A percentile compares a stretch with the other conserved stretches of the same genome.
phyloP scores from a whole-genome alignment of 2,329 filamentous ascomycete genomes.

The Fusarium sp. region DNA sequence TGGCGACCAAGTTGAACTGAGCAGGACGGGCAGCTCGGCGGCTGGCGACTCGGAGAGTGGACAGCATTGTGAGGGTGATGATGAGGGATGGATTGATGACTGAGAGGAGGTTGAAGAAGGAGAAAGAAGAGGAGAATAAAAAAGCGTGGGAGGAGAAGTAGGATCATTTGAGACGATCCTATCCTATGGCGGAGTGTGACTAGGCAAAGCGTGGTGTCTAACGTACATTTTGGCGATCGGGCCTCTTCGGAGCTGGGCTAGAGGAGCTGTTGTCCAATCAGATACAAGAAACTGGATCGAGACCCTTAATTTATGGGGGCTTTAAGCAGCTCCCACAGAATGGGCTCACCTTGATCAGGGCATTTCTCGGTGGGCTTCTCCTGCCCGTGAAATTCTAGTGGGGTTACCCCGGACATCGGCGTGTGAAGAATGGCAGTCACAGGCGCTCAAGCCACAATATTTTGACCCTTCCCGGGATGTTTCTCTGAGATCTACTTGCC shows the following conservation, averaged over 20 bases:
- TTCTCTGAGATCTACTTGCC: not conserved
- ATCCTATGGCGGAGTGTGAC: slow-evolving; percentile 44
- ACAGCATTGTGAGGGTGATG: slow-evolving; percentile 62
- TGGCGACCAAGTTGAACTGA: slow-evolving; percentile 52
- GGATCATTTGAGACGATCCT: slow-evolving; percentile 40
- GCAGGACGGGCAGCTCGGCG: slow-evolving; percentile 60
- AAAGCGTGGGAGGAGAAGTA: slow-evolving; percentile 21
- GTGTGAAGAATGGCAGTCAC: slow-evolving; percentile 28
- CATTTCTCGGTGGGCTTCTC: slow-evolving; percentile 27
- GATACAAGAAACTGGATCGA: slow-evolving; percentile 15
- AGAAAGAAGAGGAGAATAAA: slow-evolving; percentile 24
- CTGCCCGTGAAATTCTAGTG: slow-evolving; percentile 33
- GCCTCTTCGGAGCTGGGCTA: slow-evolving; percentile 42
- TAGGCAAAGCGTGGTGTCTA: slow-evolving; percentile 39
- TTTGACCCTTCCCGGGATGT: not conserved
- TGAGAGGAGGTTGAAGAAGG: slow-evolving; percentile 28
- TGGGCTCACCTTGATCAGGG: slow-evolving; percentile 36
- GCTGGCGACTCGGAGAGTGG: slow-evolving; percentile 65
- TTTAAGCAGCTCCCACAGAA: slow-evolving; percentile 23
- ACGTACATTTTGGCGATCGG: slow-evolving; percentile 36
- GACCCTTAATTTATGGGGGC: slow-evolving; percentile 36
- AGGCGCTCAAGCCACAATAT: slow-evolving; percentile 14
- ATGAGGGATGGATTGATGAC: slow-evolving; percentile 19
- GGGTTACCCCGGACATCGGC: slow-evolving; percentile 48
- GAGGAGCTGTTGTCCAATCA: slow-evolving; percentile 36